Base-by-base conservation (phyloP, 768 basidiomycete genomes). In the Suillus fuscotomentosus region DNA sequence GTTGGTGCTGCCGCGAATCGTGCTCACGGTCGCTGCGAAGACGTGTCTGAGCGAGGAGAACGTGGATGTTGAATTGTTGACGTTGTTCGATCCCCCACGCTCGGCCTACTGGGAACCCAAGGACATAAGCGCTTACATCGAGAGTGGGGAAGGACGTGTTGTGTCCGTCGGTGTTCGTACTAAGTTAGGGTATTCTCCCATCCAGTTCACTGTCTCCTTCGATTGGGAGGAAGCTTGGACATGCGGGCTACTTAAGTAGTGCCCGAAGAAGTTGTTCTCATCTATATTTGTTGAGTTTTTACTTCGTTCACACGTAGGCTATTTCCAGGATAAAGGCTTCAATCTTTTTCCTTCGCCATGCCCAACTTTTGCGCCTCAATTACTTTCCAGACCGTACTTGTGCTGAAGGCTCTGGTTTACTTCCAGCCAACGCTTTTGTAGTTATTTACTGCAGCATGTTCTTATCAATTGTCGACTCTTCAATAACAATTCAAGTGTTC, bases 141-240 rank as follows among this genome's bases (percentile, higher is more conserved):
- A 42, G 57, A 42, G 24, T 24, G 57, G 57, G 17, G 41, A 59
- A 42, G 57, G 39, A 5, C 11, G 5, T 20, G 24, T 59, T 20
- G 41, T 20, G 24, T 38, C 41, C 9, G 17, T 42, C 10, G 39
- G 27, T 27, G 56, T 59, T 41, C 56, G 56, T 17, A 2, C 55
- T 1, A 39, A 38, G n/a, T 10, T n/a, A 20, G 20, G 5, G 31
- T 11, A 39, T 17, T 41, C 22, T 39, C 15, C 22, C 31, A 6
- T 34, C 31, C 53, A 57, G 38, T 24, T 41, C 4, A 24, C 3
- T 11, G 39, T 41, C 1, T 39, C 3, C 24, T 59, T 41, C 17
- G 24, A 24, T 59, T 59, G 56, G 56, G 39, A 59, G 39, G 56
- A 59, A 38, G 56, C 56, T 27, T 59, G 39, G 57, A 39, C 57